Conservation (phyloP, 2,329 filamentous ascomycete genomes). For the Juglanconis sp. region DNA sequence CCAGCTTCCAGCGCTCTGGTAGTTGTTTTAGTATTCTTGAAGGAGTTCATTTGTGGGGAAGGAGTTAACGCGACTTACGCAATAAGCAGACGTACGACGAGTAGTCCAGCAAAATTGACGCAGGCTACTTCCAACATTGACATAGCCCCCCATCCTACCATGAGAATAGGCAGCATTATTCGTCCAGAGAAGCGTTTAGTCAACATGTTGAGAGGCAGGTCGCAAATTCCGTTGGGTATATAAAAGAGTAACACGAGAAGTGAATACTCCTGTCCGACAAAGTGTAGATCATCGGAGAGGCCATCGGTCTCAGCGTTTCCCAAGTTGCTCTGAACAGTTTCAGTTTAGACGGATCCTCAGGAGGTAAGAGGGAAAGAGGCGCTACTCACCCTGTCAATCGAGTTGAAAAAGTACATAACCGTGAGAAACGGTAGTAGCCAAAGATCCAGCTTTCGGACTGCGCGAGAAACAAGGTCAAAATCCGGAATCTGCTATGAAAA, state of each 20-base stretch:
- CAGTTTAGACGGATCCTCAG: conserved; percentile 30
- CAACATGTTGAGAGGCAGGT: conserved; percentile 46
- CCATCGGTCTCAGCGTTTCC: conserved; percentile 50
- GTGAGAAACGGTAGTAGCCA: conserved; percentile 41
- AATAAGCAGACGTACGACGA: conserved; percentile 48
- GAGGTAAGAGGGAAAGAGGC: not conserved
- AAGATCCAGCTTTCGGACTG: conserved; percentile 36
- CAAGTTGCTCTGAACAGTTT: conserved; percentile 34
- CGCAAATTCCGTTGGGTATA: conserved; percentile 46
- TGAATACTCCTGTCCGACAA: conserved; percentile 40
- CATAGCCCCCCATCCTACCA: conserved; percentile 46
- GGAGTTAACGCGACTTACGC: conserved; percentile 25
- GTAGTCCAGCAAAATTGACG: conserved; percentile 44
- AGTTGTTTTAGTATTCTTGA: not conserved
- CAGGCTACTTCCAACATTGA: conserved; percentile 46
- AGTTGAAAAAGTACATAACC: conserved; percentile 30
- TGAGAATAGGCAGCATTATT: conserved; percentile 34
- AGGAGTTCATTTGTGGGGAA: not conserved
- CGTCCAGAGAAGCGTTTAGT: conserved; percentile 40
- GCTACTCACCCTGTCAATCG: conserved; percentile 11
- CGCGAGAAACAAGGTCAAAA: not conserved
- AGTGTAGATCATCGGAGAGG: conserved; percentile 32
- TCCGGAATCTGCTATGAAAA: not conserved
- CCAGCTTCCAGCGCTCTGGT: conserved; percentile 42
- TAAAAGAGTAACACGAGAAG: conserved; percentile 48